These are phyloP conservation scores for Martiniozyma abietophila DNA, from an alignment of 805 yeast species.

Conservation along the genomic window DNA sequence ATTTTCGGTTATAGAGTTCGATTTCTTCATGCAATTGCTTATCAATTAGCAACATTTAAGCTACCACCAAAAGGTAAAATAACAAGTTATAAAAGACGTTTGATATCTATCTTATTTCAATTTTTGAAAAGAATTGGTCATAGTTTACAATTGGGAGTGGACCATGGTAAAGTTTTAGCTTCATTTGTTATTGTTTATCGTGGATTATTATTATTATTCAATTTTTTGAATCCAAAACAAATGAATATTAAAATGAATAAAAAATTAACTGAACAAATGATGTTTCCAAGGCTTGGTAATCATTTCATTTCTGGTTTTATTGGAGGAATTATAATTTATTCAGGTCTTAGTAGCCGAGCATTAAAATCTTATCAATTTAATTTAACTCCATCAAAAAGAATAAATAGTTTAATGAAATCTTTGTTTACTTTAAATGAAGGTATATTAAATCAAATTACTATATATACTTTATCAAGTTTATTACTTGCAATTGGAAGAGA, in stretches of 20 bases:
- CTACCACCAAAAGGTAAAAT: background rate
- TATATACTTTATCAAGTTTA: conserved; percentile 65
- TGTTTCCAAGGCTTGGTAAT: background rate
- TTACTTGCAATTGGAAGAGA: conserved; percentile 52
- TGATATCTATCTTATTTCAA: conserved; percentile 7
- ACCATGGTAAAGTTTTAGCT: conserved; percentile 27
- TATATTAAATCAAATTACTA: conserved; percentile 64
- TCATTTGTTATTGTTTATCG: conserved; percentile 24
- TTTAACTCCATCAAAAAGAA: background rate
- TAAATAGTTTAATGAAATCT: background rate
- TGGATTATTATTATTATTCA: too few relatives aligned
- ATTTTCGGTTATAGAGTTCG: conserved; percentile 27
- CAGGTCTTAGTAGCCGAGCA: conserved; percentile 17
- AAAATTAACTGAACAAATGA: background rate
- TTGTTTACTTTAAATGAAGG: conserved; percentile 16
- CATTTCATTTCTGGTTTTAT: conserved; percentile 23
- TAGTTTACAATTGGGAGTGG: conserved; percentile 19
- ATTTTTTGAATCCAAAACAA: conserved; percentile 9
- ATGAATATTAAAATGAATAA: background rate
- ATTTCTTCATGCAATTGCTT: conserved; percentile 23
- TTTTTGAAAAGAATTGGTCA: conserved; percentile 13
- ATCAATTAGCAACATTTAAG: conserved; percentile 18
- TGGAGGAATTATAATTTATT: conserved; percentile 25
- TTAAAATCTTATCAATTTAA: too few relatives aligned
- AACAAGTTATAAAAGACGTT: background rate